Base-by-base conservation (phyloP, 495 filamentous ascomycete genomes). In the Hypomontagnella monticulosa region DNA sequence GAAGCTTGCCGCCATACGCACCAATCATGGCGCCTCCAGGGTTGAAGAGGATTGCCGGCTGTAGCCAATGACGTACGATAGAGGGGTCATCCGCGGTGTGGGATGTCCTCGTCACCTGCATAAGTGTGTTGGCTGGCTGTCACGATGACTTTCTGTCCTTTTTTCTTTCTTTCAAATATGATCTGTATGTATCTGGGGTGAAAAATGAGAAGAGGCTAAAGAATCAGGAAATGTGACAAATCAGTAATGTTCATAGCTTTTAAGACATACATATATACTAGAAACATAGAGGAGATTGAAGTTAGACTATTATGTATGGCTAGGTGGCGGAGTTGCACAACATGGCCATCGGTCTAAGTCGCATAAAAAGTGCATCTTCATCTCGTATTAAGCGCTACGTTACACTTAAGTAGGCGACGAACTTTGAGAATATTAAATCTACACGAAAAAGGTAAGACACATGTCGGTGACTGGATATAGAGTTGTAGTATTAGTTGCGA, bases 41-140 rank as follows among this genome's bases (percentile, higher is more conserved):
- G 50, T 55, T 30, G 55, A 58, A 55, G 62, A 61, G 57, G 67
- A 53, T 14, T 46, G 34, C 6, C 27, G 33, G 47, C 27, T 53
- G 44, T 58, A 66, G 62, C 67, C 67, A 70, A 70, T 70, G 67
- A 57, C 67, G 62, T 66, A 66, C 47, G 18, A 44, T 57, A 70
- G 61, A 66, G 38, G 52, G 52, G 52, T 52, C 15, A 1, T 44
- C 27, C 20, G n/a, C 50, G 41, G 32, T 54, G 38, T 14, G 34
- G 27, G 52, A 53, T 36, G 57, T 33, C 18, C 49, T 69, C 51
- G 67, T 70, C 67, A 70, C 67, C 61, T 46, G 67, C 67, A 70
- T 70, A 66, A 70, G 67, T 55, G 62, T 30, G 52, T 43, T 61
- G 11, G 52, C 41, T 58, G 32, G 16, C 9, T 27, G 30, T 33